phyloP scores from a whole-genome alignment of 169 alveolate genomes.

The Cryptosporidium parvum region DNA sequence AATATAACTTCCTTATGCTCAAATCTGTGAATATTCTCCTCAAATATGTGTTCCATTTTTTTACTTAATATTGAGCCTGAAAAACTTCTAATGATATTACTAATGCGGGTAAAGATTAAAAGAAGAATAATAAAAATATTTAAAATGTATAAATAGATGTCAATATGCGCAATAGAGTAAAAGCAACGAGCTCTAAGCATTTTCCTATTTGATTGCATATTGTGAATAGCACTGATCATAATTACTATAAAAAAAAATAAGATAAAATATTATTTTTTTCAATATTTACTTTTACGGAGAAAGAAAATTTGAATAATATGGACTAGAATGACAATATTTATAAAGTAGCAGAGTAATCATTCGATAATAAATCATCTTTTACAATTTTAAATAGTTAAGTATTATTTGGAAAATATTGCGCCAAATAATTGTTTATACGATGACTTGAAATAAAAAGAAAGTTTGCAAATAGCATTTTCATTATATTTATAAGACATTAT shows the following conservation, averaged over 20 bases:
- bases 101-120: neutral
- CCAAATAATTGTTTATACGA: neutral
- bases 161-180: neutral
- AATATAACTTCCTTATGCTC: conserved; percentile 78
- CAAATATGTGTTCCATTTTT: conserved; percentile 27
- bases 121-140: neutral
- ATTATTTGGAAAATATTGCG: neutral
- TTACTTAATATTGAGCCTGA: neutral
- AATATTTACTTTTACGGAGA: no score
- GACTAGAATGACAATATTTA: no score
- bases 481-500: neutral
- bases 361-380: neutral
- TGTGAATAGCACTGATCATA: no score
- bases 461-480: neutral
- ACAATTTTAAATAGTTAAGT: no score
- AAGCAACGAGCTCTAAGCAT: neutral
- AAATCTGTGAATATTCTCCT: conserved; percentile 24
- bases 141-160: neutral
- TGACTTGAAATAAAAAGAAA: neutral
- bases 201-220: neutral
- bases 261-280: no score
- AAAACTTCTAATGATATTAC: neutral
- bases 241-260: no score
- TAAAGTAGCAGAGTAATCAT: no score
- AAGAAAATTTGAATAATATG: no score